A percentile compares a stretch with the other conserved stretches of the same genome.
Evolutionary conservation across 2,329 filamentous ascomycete species (phyloP).

Genomic region (Aurifilum marmelostoma): DNA sequence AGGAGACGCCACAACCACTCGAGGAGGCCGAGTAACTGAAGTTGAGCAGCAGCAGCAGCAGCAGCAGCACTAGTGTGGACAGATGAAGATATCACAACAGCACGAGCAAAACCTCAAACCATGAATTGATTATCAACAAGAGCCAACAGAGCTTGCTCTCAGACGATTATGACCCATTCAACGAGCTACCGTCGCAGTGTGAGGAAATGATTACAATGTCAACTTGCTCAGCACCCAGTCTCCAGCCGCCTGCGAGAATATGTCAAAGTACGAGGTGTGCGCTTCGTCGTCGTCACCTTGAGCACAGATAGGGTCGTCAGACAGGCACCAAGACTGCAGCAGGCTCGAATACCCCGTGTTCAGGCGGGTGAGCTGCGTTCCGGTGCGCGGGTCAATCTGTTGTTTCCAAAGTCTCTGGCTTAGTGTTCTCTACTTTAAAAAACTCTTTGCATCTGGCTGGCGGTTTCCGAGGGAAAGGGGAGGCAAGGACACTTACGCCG

Average conservation of each 20-base stretch:
- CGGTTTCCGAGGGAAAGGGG: no score
- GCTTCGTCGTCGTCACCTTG: slow-evolving; percentile 38
- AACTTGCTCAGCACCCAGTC: slow-evolving; percentile 26
- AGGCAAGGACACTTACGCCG: slow-evolving; percentile 19
- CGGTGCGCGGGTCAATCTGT: slow-evolving; percentile 38
- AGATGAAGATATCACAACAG: background rate
- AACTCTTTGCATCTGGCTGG: background rate
- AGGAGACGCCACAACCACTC: background rate
- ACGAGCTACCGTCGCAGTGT: no score
- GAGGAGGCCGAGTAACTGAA: background rate
- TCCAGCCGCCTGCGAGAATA: slow-evolving; percentile 35
- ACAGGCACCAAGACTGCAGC: slow-evolving; percentile 41
- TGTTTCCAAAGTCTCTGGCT: background rate
- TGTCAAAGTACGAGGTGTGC: slow-evolving; percentile 44
- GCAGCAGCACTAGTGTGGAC: background rate
- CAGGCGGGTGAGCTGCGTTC: slow-evolving; percentile 36
- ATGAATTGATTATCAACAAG: background rate
- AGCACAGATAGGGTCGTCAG: slow-evolving; percentile 45
- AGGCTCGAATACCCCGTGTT: slow-evolving; percentile 33
- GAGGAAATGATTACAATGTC: slow-evolving; percentile 5
- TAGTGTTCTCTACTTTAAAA: background rate
- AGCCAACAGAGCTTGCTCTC: background rate
- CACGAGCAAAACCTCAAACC: background rate
- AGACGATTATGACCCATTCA: background rate
- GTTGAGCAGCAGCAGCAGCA: background rate